Percentiles rank a stretch among this genome's conserved stretches.
Conservation (phyloP, 805 yeast species). For the Saturnispora sanitii region DNA sequence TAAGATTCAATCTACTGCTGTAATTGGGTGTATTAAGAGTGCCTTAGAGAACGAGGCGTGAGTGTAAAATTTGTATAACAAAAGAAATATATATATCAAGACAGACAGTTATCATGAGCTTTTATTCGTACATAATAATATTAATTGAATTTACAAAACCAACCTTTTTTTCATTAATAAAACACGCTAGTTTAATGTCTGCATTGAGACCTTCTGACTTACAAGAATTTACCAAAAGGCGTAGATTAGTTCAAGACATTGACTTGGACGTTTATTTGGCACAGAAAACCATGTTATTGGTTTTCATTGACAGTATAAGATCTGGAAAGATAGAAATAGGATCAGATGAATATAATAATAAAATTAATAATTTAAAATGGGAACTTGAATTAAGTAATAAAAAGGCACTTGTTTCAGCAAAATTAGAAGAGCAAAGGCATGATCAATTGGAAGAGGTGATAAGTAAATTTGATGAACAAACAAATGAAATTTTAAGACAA, state of each 20-base stretch:
- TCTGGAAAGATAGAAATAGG: constrained; percentile 13
- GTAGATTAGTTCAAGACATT: constrained; percentile 24
- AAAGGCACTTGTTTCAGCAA: constrained; percentile 1
- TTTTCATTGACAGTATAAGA: constrained; percentile 12
- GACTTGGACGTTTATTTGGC: constrained; percentile 22
- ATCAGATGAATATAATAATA: constrained; percentile 13
- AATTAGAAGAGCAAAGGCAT: constrained; percentile 12
- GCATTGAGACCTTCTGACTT: constrained; percentile 10
- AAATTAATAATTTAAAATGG: constrained; percentile 9
- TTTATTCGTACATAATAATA: background rate
- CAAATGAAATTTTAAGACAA: constrained; percentile 14
- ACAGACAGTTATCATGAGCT: too few species aligned
- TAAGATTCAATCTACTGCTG: constrained; percentile 80
- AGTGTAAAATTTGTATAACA: background rate
- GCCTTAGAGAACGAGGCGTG: constrained; percentile 42
- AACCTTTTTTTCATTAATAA: background rate
- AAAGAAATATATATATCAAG: too few species aligned
- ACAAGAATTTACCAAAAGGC: constrained; percentile 19
- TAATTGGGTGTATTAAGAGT: constrained; percentile 73
- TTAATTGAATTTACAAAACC: too few species aligned
- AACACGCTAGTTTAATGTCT: background rate
- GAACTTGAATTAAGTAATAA: background rate
- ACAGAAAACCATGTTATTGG: constrained; percentile 16
- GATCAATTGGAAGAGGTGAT: constrained; percentile 15
- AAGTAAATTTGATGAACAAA: constrained; percentile 15